Percentiles rank a stretch among this genome's conserved stretches.
Conservation (phyloP, 208 protist species). For the Crithidia fasciculata region DNA sequence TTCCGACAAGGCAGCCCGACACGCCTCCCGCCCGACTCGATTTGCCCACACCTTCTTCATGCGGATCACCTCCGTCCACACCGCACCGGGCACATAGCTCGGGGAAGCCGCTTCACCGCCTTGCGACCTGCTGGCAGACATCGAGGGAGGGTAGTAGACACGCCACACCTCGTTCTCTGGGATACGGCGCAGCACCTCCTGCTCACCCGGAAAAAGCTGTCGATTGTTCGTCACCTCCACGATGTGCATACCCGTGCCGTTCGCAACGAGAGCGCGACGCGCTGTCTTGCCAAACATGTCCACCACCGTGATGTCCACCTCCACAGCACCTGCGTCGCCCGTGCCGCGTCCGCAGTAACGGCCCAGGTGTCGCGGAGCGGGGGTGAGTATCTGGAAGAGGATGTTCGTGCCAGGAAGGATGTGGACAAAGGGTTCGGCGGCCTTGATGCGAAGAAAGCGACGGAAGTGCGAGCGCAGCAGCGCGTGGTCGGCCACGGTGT, state of each 20-base stretch:
- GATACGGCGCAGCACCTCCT: constrained; percentile 50
- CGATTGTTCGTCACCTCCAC: constrained; percentile 5
- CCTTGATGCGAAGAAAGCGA: constrained; percentile 5
- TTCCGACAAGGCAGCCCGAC: constrained; percentile 4
- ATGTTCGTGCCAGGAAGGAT: background rate
- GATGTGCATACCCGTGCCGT: constrained; percentile 9
- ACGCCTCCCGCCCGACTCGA: constrained; percentile 6
- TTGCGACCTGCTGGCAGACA: too few relatives aligned
- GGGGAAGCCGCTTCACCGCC: background rate
- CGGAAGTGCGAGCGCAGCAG: constrained; percentile 3
- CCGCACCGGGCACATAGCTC: constrained; percentile 1
- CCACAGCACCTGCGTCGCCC: background rate
- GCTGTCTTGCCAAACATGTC: constrained; percentile 4
- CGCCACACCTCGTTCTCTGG: constrained; percentile 58
- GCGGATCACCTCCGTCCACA: constrained; percentile 38
- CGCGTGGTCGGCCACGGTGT: background rate
- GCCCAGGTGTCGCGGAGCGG: constrained; percentile 2
- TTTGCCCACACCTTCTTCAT: constrained; percentile 33
- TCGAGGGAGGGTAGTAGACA: constrained; percentile 28
- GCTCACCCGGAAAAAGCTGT: constrained; percentile 26
- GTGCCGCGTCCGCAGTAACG: background rate
- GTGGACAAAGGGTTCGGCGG: constrained; percentile 10
- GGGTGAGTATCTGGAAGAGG: constrained; percentile 1
- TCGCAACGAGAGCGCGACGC: background rate
- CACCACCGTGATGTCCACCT: background rate